Percentiles rank a stretch among this genome's conserved stretches.
Evolutionary conservation across 768 basidiomycete genomes (phyloP).

Genomic region (Phylloporus arenicola): DNA sequence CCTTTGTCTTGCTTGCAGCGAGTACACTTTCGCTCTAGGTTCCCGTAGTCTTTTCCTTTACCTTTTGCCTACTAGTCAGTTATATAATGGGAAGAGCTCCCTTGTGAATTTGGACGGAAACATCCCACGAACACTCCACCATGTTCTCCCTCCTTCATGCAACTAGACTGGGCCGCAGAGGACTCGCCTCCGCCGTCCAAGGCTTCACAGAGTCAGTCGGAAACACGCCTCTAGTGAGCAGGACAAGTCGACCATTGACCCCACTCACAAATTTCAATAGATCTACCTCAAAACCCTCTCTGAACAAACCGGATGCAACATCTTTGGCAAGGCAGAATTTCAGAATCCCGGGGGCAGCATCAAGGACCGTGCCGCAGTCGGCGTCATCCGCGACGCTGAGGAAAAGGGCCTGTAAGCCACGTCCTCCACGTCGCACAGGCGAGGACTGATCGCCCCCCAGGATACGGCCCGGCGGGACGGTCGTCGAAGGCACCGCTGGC

Average conservation of each 20-base stretch:
- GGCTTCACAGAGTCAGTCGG: slow-evolving; percentile 89
- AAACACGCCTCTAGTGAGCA: slow-evolving; percentile 83
- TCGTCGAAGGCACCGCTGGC: slow-evolving; percentile 97
- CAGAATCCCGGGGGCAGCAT: slow-evolving; percentile 98
- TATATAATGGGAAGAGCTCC: slow-evolving; percentile 20
- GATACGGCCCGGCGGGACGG: slow-evolving; percentile 87
- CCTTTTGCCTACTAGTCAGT: slow-evolving; percentile 3
- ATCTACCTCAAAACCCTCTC: slow-evolving; percentile 80
- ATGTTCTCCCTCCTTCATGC: slow-evolving; percentile 31
- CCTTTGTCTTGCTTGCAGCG: slow-evolving; percentile 24
- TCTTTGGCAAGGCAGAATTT: slow-evolving; percentile 96
- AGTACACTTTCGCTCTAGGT: slow-evolving; percentile 12
- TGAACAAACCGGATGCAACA: slow-evolving; percentile 73
- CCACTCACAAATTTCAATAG: slow-evolving; percentile 36
- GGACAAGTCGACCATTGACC: background rate
- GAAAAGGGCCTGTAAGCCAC: slow-evolving; percentile 64
- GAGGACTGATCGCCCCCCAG: slow-evolving; percentile 31
- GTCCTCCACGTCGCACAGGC: background rate
- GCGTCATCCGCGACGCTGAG: slow-evolving; percentile 83
- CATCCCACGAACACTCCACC: no score
- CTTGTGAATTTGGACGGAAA: slow-evolving; percentile 23
- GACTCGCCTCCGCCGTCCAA: slow-evolving; percentile 47
- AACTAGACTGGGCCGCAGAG: slow-evolving; percentile 25
- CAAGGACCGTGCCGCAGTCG: slow-evolving; percentile 94
- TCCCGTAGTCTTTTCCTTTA: slow-evolving; percentile 13